Conservation (phyloP, 371 early-diverging fungal species). For the Batkoa obscura region DNA sequence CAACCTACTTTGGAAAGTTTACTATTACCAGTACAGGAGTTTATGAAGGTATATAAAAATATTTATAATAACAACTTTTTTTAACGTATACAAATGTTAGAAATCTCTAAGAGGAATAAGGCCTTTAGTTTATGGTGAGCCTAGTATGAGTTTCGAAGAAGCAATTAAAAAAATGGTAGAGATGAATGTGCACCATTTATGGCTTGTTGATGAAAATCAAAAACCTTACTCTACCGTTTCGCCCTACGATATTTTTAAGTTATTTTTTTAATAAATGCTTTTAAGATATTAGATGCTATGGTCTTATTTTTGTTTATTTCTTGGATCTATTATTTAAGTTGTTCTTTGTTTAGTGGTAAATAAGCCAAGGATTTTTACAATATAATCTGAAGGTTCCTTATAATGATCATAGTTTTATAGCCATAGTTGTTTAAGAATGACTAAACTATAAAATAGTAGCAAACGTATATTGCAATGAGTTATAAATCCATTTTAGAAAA, state of each 20-base stretch:
- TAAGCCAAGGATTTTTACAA: no score
- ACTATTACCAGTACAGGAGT: not conserved
- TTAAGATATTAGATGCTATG: no score
- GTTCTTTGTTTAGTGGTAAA: no score
- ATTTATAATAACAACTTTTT: not conserved
- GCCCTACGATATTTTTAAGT: constrained; percentile 1
- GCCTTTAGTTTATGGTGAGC: not conserved
- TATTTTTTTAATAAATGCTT: not conserved
- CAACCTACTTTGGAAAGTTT: not conserved
- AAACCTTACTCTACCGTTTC: constrained; percentile 1
- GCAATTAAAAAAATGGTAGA: not conserved
- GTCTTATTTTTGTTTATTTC: no score
- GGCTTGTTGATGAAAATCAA: constrained; percentile 1
- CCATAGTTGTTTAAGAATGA: no score
- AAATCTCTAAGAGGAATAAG: constrained; percentile 3
- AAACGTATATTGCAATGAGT: no score
- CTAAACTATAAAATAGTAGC: no score
- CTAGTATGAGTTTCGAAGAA: not conserved
- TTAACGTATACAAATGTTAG: not conserved
- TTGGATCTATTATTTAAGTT: no score
- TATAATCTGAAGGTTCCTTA: no score
- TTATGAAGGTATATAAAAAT: constrained; percentile 2
- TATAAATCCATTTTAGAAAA: no score
- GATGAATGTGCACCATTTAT: not conserved
- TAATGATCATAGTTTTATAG: no score